Evolutionary conservation across 1,139 yeast species (phyloP), one percentile per base, ranked within the genome.

Genomic region (Lodderomyces parapsilosis): DNA sequence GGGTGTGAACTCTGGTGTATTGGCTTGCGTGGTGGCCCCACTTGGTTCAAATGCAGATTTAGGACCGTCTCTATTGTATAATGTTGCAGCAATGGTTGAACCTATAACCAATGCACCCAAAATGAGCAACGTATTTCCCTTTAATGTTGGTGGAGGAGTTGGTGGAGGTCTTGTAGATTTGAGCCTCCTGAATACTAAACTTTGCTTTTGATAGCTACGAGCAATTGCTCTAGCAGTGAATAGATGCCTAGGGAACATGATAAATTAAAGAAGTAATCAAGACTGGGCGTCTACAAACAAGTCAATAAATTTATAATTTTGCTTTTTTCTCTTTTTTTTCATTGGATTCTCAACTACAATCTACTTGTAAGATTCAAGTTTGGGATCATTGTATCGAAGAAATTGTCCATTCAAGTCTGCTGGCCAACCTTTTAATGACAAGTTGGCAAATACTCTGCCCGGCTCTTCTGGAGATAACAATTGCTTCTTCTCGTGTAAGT

Each of bases 391-490:
- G 60, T 76, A 85, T 41, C 96, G 68, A 43, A 83, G 56, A 58
- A 81, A 86, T 49, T 71, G 57, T 1, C 96, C 96, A 48, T 79
- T 81, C 39, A 86, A 54, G 0, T 66, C 74, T 1, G 56, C 46
- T 6, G 76, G 66, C 62, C 86, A 76, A 0, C 87, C 89, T 18
- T 62, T 60, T 20, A 80, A 50, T 0, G 86, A 91, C 47, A 90
- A 63, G 41, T 81, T 78, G 13, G 83, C 86, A 49, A 79, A 83
- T 1, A 86, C 74, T 0, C 72, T 61, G 0, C 86, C 96, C 4
- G 96, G 95, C 8, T 80, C 81, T 22, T 71, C 75, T 1, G 96
- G 89, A 2, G 73, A 71, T 27, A 86, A 65, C 45, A 90, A 71
- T 49, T 78, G 65, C 19, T 76, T 74, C 36, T 76, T 67, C 22